Conservation (phyloP, 2,329 filamentous ascomycete species). For the Colletotrichum spaethianum region DNA sequence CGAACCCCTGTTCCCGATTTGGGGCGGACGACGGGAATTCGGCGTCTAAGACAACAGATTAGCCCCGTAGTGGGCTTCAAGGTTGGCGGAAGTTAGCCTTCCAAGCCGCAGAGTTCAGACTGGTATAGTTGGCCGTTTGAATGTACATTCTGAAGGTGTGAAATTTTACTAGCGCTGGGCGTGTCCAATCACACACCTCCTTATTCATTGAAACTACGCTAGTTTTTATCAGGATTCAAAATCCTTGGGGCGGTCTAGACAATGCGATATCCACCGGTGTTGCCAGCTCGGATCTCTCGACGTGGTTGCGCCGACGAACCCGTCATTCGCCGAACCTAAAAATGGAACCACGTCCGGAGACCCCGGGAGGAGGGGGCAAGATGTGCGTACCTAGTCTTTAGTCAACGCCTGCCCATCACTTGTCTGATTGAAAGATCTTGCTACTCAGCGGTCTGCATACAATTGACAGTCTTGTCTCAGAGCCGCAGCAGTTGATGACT, state of each 20-base stretch:
- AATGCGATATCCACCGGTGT: background rate
- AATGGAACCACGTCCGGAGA: slow-evolving; percentile 9
- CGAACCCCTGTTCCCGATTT: slow-evolving; percentile 1
- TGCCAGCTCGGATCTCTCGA: background rate
- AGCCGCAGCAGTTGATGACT: background rate
- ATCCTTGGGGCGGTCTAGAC: background rate
- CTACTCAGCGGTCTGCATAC: background rate
- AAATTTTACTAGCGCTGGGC: background rate
- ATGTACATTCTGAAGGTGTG: background rate
- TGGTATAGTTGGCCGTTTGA: background rate
- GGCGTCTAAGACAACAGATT: background rate
- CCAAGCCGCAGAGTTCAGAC: background rate
- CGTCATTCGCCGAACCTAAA: slow-evolving; percentile 7
- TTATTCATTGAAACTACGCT: background rate
- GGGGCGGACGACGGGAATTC: background rate
- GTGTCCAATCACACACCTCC: background rate
- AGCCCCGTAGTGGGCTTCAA: background rate
- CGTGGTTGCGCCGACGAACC: slow-evolving; percentile 3
- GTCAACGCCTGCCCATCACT: background rate
- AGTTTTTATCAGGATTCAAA: no score
- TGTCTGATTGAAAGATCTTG: background rate
- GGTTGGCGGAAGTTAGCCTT: slow-evolving; percentile 4
- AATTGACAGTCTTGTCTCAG: background rate
- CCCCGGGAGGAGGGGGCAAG: background rate
- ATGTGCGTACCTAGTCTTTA: no score